Evolutionary conservation across 176 grass and related monocot genomes (phyloP).

Genomic region (Oryza longistaminata): DNA sequence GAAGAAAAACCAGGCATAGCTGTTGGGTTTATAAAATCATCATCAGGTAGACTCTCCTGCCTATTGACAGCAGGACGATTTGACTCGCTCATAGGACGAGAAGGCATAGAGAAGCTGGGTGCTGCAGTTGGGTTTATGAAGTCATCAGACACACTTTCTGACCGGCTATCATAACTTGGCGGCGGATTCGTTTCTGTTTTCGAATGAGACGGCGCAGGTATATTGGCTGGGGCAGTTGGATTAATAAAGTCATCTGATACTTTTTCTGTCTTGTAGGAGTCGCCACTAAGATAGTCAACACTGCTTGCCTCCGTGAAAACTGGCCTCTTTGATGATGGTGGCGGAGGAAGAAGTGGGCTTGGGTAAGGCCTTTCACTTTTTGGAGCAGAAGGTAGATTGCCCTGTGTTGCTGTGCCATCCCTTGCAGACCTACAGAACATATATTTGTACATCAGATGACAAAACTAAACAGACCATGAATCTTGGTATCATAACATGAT

Average conservation of each 20-base stretch:
- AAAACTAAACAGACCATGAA: constrained; percentile 17
- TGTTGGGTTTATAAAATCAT: constrained; percentile 66
- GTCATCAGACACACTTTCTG: constrained; percentile 41
- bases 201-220: constrained; percentile 32
- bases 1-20: constrained; percentile 49
- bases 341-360: constrained; percentile 76
- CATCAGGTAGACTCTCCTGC: constrained; percentile 50
- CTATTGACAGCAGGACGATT: constrained; percentile 6
- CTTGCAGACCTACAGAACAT: constrained; percentile 64
- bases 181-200: constrained; percentile 38
- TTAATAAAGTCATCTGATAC: constrained; percentile 56
- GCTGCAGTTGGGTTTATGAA: constrained; percentile 57
- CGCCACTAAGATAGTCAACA: constrained; percentile 69
- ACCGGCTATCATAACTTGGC: constrained; percentile 21
- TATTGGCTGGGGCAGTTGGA: constrained; percentile 43
- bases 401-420: constrained; percentile 59
- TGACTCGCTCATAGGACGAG: constrained; percentile 23
- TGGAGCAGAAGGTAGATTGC: constrained; percentile 38
- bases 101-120: constrained; percentile 42
- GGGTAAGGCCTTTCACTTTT: constrained; percentile 49
- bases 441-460: constrained; percentile 29
- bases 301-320: constrained; percentile 44
- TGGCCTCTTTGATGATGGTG: constrained; percentile 70
- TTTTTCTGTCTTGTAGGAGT: constrained; percentile 59
- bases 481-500: background rate